Percentiles rank a stretch among this genome's conserved stretches.
These are phyloP conservation scores for Pleurotus eryngii DNA, from an alignment of 768 basidiomycete species.

Conservation along the genomic window DNA sequence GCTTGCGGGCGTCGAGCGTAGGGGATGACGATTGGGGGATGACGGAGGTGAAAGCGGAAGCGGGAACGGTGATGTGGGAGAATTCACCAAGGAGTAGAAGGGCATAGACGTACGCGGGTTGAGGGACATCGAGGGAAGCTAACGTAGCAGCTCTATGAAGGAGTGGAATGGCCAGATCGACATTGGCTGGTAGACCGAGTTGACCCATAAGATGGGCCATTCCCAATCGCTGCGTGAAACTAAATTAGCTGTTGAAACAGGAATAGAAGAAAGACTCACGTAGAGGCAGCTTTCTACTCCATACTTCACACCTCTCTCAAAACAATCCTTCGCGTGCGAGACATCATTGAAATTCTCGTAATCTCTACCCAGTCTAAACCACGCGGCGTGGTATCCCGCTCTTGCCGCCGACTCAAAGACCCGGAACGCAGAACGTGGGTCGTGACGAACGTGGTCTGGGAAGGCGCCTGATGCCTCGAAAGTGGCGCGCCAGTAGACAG, in stretches of 20 bases:
- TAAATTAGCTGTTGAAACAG: neutral
- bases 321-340: slow-evolving; percentile 76
- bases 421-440: slow-evolving; percentile 79
- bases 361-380: slow-evolving; percentile 90
- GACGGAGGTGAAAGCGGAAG: slow-evolving; percentile 46
- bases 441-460: slow-evolving; percentile 59
- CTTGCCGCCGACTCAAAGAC: slow-evolving; percentile 86
- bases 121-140: slow-evolving; percentile 72
- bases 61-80: slow-evolving; percentile 53
- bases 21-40: slow-evolving; percentile 48
- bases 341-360: slow-evolving; percentile 86
- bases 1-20: slow-evolving; percentile 63
- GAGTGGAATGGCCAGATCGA: slow-evolving; percentile 60
- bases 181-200: slow-evolving; percentile 56
- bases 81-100: slow-evolving; percentile 85
- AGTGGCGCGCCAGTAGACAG: slow-evolving; percentile 71
- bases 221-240: slow-evolving; percentile 68
- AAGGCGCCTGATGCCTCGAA: slow-evolving; percentile 72
- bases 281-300: slow-evolving; percentile 81
- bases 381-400: slow-evolving; percentile 73
- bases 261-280: slow-evolving; percentile 39
- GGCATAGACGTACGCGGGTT: slow-evolving; percentile 88
- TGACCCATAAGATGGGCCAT: slow-evolving; percentile 93
- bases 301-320: slow-evolving; percentile 73
- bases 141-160: slow-evolving; percentile 76